Conservation (phyloP, 164 flowering plant genomes). For the Berberis thunbergii region DNA sequence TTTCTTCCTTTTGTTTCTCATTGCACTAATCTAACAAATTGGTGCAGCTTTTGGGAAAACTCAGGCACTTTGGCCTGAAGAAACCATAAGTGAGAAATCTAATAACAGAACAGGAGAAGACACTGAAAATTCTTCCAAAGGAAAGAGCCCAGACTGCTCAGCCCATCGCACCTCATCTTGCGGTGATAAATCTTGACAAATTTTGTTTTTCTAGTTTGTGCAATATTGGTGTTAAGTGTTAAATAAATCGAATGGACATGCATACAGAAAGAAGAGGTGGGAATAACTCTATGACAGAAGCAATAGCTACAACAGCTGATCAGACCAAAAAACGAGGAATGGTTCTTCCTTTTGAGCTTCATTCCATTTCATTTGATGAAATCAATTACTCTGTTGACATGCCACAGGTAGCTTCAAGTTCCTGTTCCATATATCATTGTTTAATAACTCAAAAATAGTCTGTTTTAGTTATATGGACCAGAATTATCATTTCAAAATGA, state of each 20-base stretch:
- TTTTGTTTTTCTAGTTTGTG: no score
- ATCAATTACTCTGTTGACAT: constrained; percentile 20
- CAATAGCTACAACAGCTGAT: no score
- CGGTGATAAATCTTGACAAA: no score
- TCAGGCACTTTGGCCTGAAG: constrained; percentile 26
- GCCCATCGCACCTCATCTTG: background rate
- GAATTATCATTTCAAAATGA: background rate
- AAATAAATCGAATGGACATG: constrained; percentile 25
- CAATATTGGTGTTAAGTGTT: no score
- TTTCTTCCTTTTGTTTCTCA: background rate
- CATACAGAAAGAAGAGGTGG: constrained; percentile 2
- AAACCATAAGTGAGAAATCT: constrained; percentile 11
- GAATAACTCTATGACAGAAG: no score
- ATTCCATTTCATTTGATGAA: no score
- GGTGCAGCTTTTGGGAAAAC: constrained; percentile 30
- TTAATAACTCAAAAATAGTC: no score
- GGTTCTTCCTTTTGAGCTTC: no score
- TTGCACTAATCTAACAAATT: background rate
- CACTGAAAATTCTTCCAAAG: constrained; percentile 11
- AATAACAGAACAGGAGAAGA: constrained; percentile 10
- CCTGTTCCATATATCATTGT: no score
- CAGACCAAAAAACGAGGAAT: no score
- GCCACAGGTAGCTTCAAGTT: constrained; percentile 20
- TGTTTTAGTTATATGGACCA: no score
- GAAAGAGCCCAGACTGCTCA: background rate